A percentile compares a stretch with the other conserved stretches of the same genome.
phyloP scores from a whole-genome alignment of 768 basidiomycete species.

The Collybia sordida region DNA sequence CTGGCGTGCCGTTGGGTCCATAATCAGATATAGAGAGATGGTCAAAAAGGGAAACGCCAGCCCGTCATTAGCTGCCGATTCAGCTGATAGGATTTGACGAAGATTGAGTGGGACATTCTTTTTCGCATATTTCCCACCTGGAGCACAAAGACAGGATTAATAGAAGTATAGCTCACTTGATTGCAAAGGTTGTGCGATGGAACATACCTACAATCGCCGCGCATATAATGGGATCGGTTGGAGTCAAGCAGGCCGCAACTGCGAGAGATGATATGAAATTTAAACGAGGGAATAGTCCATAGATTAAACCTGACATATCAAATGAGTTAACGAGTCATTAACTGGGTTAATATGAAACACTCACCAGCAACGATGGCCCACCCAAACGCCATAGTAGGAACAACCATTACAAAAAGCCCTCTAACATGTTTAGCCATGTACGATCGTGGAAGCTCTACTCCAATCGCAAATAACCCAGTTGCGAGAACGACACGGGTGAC shows the following conservation, averaged over 20 bases:
- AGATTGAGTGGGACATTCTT: slow-evolving; percentile 74
- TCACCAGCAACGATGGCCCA: slow-evolving; percentile 76
- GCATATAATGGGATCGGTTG: slow-evolving; percentile 93
- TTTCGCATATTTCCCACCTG: slow-evolving; percentile 70
- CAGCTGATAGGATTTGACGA: slow-evolving; percentile 80
- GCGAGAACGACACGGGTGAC: slow-evolving; percentile 60
- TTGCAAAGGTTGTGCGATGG: neutral
- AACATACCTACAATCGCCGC: slow-evolving; percentile 72
- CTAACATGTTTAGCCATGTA: slow-evolving; percentile 83
- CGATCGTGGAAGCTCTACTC: slow-evolving; percentile 85
- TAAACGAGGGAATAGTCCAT: slow-evolving; percentile 71
- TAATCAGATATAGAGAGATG: slow-evolving; percentile 80
- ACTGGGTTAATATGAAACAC: slow-evolving; percentile 9
- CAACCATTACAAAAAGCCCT: slow-evolving; percentile 66
- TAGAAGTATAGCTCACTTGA: neutral
- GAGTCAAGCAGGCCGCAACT: slow-evolving; percentile 87
- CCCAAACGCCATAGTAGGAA: slow-evolving; percentile 83
- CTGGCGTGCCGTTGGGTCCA: slow-evolving; percentile 58
- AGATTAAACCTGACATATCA: slow-evolving; percentile 52
- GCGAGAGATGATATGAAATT: slow-evolving; percentile 76
- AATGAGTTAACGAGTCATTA: neutral
- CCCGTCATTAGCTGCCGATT: slow-evolving; percentile 95
- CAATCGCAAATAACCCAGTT: slow-evolving; percentile 91
- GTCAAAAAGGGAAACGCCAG: slow-evolving; percentile 92
- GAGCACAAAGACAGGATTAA: neutral